Percentiles rank a stretch among this genome's conserved stretches.
These are phyloP conservation scores for Ampelocalamus luodianensis DNA, from an alignment of 176 grass and related monocot genomes.

Conservation along the genomic window DNA sequence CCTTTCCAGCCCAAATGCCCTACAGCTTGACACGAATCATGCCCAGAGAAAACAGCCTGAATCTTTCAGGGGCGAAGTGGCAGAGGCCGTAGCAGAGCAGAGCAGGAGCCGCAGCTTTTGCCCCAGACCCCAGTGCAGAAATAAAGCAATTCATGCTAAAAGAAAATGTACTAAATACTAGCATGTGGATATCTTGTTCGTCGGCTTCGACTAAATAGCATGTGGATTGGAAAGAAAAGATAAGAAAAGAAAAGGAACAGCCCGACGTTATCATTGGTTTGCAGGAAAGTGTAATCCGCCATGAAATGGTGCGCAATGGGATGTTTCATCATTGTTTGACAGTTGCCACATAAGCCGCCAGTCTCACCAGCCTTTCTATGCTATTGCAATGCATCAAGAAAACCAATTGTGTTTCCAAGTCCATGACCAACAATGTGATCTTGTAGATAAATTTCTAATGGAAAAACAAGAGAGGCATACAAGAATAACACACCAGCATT, in stretches of 20 bases:
- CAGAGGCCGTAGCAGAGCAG: conserved; percentile 38
- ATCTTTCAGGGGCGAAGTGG: conserved; percentile 50
- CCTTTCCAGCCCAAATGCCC: conserved; percentile 36
- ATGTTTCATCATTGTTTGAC: conserved; percentile 28
- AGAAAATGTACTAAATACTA: conserved; percentile 7
- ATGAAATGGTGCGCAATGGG: conserved; percentile 4
- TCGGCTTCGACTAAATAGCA: not conserved
- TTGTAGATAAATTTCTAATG: not conserved
- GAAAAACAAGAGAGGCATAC: not conserved
- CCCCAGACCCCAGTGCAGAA: conserved; percentile 16
- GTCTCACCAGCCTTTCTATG: not conserved
- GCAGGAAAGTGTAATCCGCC: conserved; percentile 35
- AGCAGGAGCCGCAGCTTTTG: conserved; percentile 36
- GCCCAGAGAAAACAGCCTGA: conserved; percentile 38
- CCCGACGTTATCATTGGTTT: conserved; percentile 15
- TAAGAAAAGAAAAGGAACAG: not conserved
- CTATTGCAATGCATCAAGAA: conserved; percentile 2
- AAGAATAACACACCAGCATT: not conserved
- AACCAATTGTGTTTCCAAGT: not conserved
- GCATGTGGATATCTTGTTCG: conserved; percentile 15
- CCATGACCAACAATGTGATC: not conserved
- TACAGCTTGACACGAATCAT: conserved; percentile 63
- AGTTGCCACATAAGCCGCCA: conserved; percentile 24
- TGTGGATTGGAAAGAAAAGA: not conserved
- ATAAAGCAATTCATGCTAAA: conserved; percentile 24